phyloP scores from a whole-genome alignment of 2,329 filamentous ascomycete species.

The Penicillium capsulatum region DNA sequence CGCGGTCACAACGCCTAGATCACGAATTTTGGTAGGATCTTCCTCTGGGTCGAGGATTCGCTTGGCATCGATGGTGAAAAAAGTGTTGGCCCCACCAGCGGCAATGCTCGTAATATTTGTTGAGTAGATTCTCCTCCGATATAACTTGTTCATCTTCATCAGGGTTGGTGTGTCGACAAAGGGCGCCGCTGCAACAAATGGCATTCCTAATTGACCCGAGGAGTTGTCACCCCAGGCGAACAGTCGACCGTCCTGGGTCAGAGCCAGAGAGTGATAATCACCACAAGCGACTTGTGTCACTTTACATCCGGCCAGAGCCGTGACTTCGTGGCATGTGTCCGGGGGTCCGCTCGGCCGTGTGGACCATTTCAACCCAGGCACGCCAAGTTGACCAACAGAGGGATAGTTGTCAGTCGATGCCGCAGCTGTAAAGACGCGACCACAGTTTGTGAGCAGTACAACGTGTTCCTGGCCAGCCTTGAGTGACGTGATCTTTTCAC shows the following conservation, averaged over 20 bases:
- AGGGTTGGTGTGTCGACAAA: constrained; percentile 66
- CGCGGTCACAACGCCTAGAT: constrained; percentile 57
- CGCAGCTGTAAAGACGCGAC: constrained; percentile 84
- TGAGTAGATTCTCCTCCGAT: constrained; percentile 59
- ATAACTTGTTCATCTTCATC: constrained; percentile 67
- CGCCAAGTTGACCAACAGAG: constrained; percentile 76
- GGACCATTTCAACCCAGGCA: constrained; percentile 76
- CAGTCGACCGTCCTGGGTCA: constrained; percentile 70
- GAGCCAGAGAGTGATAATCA: constrained; percentile 77
- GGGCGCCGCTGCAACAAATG: constrained; percentile 59
- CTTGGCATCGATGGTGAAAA: constrained; percentile 77
- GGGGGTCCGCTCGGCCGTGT: constrained; percentile 72
- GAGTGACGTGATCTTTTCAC: constrained; percentile 70
- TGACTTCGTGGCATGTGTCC: constrained; percentile 77
- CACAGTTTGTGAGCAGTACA: constrained; percentile 75
- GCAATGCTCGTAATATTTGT: constrained; percentile 71
- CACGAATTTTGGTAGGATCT: constrained; percentile 38
- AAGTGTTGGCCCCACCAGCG: constrained; percentile 82
- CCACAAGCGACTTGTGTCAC: constrained; percentile 74
- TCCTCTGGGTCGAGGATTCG: constrained; percentile 50
- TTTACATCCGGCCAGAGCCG: constrained; percentile 64
- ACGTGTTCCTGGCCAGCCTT: constrained; percentile 79
- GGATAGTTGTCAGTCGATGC: constrained; percentile 75
- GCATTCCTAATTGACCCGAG: constrained; percentile 84
- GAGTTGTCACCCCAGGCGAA: constrained; percentile 91